Evolutionary conservation across 805 yeast species (phyloP), one percentile per base, ranked within the genome.

Genomic region (Yueomyces sinensis): DNA sequence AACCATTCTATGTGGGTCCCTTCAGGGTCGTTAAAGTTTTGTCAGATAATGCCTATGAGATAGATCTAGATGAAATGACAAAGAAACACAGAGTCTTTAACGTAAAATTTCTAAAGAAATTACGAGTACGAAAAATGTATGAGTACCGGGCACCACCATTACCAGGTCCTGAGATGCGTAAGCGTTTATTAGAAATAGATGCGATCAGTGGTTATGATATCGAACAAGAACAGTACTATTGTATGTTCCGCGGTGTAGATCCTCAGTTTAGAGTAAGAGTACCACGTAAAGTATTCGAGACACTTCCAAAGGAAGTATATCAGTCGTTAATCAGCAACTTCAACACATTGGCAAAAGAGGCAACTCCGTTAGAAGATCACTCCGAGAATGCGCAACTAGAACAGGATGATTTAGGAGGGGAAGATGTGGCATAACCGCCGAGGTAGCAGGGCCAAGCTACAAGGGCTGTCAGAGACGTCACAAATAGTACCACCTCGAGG

Each of bases 51-150:
- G 15, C 31, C 19, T 29, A 14, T 24, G 36, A 33, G 27, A 13
- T 33, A 19, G 36, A 33, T 18, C 22, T 33, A 22, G 32, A 32
- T 9, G 9, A 9, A 9, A 27, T 17, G 17, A 17, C n/a, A 9
- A 33, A 33, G 29, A 13, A 15, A 28, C 33, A 34, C 17, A 20
- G 37, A 13, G 32, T 34, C 20, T 17, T 30, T 13, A 34, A 34
- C 15, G 24, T 30, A 15, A 17, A 16, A 14, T 25, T 23, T 30
- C 13, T 34, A 14, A 34, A 34, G 25, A 19, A 19, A n/a, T 30
- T 15, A n/a, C n/a, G n/a, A n/a, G 16, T 30, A 13, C 13, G 6
- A 17, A 18, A 20, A 14, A 17, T 13, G 16, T 14, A 27, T 16
- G 24, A 17, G 30, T 34, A 30, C 29, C 27, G 18, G 13, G 22